Percentiles rank a stretch among this genome's conserved stretches.
Evolutionary conservation across 208 protist genomes (phyloP).

Genomic region (Sergeia podlipaevii): DNA sequence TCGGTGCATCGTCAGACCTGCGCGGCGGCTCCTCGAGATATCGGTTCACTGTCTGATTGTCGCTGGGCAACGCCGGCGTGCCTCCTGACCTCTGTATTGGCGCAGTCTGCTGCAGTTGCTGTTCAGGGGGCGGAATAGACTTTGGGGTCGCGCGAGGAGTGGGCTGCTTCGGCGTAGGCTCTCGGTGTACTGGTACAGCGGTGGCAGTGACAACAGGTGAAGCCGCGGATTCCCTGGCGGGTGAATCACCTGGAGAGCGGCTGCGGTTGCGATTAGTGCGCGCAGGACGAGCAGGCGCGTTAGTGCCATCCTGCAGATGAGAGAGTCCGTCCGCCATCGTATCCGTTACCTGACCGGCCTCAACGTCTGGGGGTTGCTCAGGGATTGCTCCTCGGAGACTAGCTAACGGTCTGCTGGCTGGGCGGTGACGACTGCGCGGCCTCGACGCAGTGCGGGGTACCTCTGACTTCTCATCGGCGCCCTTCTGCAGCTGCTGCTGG

Average conservation of each 20-base stretch:
- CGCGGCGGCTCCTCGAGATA: too few species aligned
- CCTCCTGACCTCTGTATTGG: too few species aligned
- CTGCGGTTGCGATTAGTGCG: not conserved
- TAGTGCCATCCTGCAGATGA: not conserved
- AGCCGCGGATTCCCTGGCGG: not conserved
- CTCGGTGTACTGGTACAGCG: too few species aligned
- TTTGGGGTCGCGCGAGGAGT: too few species aligned
- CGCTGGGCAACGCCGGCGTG: too few species aligned
- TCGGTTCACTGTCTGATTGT: too few species aligned
- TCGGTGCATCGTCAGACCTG: too few species aligned
- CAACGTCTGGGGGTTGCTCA: slow-evolving; percentile 61
- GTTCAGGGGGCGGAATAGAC: too few species aligned
- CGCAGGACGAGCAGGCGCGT: too few species aligned
- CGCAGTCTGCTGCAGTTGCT: too few species aligned
- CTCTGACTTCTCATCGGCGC: slow-evolving; percentile 8
- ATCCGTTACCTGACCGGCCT: slow-evolving; percentile 43
- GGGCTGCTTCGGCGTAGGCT: too few species aligned
- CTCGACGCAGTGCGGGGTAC: slow-evolving; percentile 26
- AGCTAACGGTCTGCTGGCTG: slow-evolving; percentile 29
- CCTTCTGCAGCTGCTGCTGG: slow-evolving; percentile 10
- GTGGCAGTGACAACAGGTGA: too few species aligned
- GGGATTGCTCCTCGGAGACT: slow-evolving; percentile 46
- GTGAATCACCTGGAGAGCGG: not conserved
- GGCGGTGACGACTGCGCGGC: slow-evolving; percentile 31
- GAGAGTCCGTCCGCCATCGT: slow-evolving; percentile 24